These are phyloP conservation scores for Podospora bellae-mahoneyi DNA, from an alignment of 495 filamentous ascomycete genomes.

Conservation along the genomic window DNA sequence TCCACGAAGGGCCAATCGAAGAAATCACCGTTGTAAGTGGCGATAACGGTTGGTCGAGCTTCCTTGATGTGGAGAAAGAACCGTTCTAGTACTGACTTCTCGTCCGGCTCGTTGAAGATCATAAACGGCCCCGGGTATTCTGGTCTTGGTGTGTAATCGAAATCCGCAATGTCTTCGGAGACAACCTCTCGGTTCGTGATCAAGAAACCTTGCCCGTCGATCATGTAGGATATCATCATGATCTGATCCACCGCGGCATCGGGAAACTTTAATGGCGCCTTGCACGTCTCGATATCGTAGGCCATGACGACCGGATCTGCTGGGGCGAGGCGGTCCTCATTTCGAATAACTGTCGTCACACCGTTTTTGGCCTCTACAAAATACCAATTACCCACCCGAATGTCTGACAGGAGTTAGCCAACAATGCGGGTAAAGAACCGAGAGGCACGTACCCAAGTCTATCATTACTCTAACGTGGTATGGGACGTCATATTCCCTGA, in stretches of 20 bases:
- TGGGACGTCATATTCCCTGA: conserved; percentile 97
- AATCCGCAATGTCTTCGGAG: conserved; percentile 95
- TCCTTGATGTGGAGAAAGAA: conserved; percentile 97
- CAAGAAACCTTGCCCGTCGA: conserved; percentile 95
- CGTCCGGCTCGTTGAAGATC: conserved; percentile 96
- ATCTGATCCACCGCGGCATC: conserved; percentile 93
- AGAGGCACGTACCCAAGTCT: conserved; percentile 66
- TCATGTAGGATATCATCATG: conserved; percentile 99
- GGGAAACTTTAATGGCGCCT: conserved; percentile 96
- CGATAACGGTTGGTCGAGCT: conserved; percentile 90
- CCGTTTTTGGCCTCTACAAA: conserved; percentile 93
- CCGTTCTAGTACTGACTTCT: conserved; percentile 79
- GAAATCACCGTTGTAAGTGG: conserved; percentile 99
- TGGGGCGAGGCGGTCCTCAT: conserved; percentile 83
- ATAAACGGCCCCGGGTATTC: conserved; percentile 94
- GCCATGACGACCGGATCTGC: conserved; percentile 96
- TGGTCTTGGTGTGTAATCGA: conserved; percentile 95
- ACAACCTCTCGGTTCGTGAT: conserved; percentile 99
- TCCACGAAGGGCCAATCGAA: conserved; percentile 99
- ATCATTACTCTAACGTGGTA: conserved; percentile 99
- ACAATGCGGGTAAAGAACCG: neutral
- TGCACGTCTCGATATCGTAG: conserved; percentile 97
- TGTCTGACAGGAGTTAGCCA: conserved; percentile 55
- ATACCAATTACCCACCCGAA: conserved; percentile 97
- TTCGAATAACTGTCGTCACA: conserved; percentile 69